Percentiles rank a stretch among this genome's conserved stretches.
Conservation (phyloP, 1,284 basidiomycete genomes). For the Cryptococcus floricola region DNA sequence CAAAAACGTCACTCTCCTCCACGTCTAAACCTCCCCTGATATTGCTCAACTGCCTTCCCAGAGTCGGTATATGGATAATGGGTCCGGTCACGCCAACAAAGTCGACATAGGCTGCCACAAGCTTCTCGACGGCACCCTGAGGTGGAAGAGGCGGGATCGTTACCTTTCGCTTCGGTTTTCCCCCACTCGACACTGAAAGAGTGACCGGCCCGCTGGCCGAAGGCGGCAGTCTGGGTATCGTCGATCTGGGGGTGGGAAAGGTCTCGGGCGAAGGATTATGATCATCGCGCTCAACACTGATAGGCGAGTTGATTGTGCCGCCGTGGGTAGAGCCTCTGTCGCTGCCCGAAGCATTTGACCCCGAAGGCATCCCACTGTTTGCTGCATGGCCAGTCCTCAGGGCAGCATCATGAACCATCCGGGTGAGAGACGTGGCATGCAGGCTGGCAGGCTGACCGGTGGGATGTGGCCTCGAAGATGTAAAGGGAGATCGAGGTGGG, state of each 20-base stretch:
- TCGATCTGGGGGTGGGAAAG: conserved; percentile 19
- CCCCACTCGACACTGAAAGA: conserved; percentile 2
- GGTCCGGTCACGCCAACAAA: conserved; percentile 51
- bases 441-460: conserved; percentile 19
- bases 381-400: conserved; percentile 42
- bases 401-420: conserved; percentile 48
- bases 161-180: conserved; percentile 28
- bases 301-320: conserved; percentile 11
- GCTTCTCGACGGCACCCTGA: conserved; percentile 48
- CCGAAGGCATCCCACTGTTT: conserved; percentile 18
- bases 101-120: conserved; percentile 50
- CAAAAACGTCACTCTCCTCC: conserved; percentile 48
- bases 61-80: conserved; percentile 49
- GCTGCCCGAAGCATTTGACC: conserved; percentile 14
- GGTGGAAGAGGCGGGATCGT: conserved; percentile 48
- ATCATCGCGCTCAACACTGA: not conserved
- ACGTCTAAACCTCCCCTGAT: conserved; percentile 42
- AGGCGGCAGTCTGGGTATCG: conserved; percentile 15
- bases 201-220: conserved; percentile 1
- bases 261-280: conserved; percentile 15
- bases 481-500: conserved; percentile 18
- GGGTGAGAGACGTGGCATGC: conserved; percentile 36
- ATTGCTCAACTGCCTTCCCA: conserved; percentile 45
- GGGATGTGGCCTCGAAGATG: conserved; percentile 6
- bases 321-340: conserved; percentile 17